Evolutionary conservation across 2,329 filamentous ascomycete species (phyloP).

Genomic region (Hypoxylon sp.): DNA sequence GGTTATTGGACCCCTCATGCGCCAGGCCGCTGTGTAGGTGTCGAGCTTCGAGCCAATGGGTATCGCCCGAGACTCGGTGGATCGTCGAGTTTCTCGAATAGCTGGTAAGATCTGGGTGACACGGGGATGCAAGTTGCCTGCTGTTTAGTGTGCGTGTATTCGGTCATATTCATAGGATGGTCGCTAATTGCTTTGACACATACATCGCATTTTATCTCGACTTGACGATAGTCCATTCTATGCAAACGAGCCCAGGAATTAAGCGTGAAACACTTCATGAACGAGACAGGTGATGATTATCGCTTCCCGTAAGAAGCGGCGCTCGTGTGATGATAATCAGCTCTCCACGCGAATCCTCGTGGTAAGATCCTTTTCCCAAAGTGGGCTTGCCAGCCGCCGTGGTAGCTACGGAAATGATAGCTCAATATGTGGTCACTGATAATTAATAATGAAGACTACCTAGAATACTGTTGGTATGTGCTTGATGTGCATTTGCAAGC

Average conservation of each 20-base stretch:
- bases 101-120: slow-evolving; percentile 5
- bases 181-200: slow-evolving; percentile 4
- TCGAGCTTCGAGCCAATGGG: slow-evolving; percentile 3
- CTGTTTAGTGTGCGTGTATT: not conserved
- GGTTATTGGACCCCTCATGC: slow-evolving; percentile 7
- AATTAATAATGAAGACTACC: not conserved
- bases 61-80: not conserved
- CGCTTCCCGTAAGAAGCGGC: not conserved
- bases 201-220: not conserved
- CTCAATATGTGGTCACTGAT: not conserved
- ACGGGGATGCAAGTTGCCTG: not conserved
- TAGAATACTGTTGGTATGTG: not conserved
- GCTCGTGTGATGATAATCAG: not conserved
- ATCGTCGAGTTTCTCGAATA: slow-evolving; percentile 7
- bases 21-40: slow-evolving; percentile 1
- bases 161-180: not conserved
- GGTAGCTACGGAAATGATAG: not conserved
- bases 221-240: not conserved
- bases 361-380: not conserved
- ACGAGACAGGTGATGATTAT: not conserved
- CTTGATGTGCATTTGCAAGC: not conserved
- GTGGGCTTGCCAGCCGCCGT: slow-evolving; percentile 6
- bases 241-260: not conserved
- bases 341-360: not conserved
- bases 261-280: not conserved